phyloP scores from a whole-genome alignment of 306 rosid genomes.

The Purshia tridentata region DNA sequence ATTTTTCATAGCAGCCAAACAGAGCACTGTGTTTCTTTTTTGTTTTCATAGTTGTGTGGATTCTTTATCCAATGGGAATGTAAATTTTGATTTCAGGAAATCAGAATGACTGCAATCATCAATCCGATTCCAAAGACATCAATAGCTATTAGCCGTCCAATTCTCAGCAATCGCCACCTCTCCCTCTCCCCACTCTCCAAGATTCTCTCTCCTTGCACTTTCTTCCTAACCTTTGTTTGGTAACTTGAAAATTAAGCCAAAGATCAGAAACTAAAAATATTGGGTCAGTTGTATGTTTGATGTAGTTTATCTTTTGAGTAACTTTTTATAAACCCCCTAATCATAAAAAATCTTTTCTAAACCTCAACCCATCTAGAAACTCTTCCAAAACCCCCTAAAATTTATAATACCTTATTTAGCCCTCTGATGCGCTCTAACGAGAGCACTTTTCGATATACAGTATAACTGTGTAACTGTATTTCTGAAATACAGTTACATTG shows the following conservation, averaged over 20 bases:
- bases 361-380: no score
- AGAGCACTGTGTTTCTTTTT: background rate
- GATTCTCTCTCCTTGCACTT: slow-evolving; percentile 24
- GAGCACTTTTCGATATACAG: no score
- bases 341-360: no score
- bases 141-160: slow-evolving; percentile 50
- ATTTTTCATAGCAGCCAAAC: slow-evolving; percentile 2
- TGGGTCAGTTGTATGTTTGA: background rate
- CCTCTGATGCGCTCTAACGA: no score
- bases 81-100: slow-evolving; percentile 43
- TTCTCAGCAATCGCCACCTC: no score
- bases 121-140: slow-evolving; percentile 46
- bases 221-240: background rate
- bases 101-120: slow-evolving; percentile 45
- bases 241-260: background rate
- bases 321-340: no score
- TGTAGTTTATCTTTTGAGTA: no score
- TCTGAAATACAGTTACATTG: no score
- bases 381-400: no score
- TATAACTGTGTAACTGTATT: no score
- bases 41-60: no score
- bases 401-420: no score
- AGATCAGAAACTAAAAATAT: background rate
- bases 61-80: background rate
- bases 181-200: slow-evolving; percentile 82